Percentiles rank a stretch among this genome's conserved stretches.
Evolutionary conservation across 2,329 filamentous ascomycete species (phyloP).

Genomic region (Ophiostoma angusticollis): DNA sequence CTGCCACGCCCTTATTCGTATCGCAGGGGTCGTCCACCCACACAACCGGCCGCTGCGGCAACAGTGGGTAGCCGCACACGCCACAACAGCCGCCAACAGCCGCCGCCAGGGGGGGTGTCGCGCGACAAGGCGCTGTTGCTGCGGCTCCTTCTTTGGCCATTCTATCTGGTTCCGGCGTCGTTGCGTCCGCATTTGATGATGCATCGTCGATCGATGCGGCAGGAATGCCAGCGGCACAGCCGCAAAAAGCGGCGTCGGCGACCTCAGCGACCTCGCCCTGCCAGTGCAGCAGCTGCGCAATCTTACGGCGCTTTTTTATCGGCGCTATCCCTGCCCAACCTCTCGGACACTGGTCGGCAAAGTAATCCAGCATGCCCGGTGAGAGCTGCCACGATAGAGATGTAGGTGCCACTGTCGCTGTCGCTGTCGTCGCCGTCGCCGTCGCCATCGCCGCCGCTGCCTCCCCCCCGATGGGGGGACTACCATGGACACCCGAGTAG

Average conservation of each 20-base stretch:
- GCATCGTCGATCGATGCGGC: too few species aligned
- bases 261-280: constrained; percentile 32
- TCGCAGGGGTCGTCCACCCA: constrained; percentile 1
- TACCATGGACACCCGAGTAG: neutral
- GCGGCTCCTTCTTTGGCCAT: too few species aligned
- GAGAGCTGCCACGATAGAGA: constrained; percentile 6
- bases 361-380: constrained; percentile 1
- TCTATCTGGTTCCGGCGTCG: too few species aligned
- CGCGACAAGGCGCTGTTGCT: neutral
- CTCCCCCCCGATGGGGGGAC: neutral
- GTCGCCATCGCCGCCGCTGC: neutral
- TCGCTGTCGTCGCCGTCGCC: too few species aligned
- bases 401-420: too few species aligned
- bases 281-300: constrained; percentile 35
- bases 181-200: too few species aligned
- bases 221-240: constrained; percentile 16
- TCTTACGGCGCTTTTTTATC: constrained; percentile 14
- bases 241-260: constrained; percentile 19
- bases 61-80: constrained; percentile 1
- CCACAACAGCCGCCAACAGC: neutral
- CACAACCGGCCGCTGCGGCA: constrained; percentile 5
- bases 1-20: neutral
- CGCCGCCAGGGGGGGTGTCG: neutral
- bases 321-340: constrained; percentile 9
- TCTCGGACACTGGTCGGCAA: constrained; percentile 1